A percentile compares a stretch with the other conserved stretches of the same genome.
These are phyloP conservation scores for Phytomonas serpens DNA, from an alignment of 208 protist genomes.

Conservation along the genomic window DNA sequence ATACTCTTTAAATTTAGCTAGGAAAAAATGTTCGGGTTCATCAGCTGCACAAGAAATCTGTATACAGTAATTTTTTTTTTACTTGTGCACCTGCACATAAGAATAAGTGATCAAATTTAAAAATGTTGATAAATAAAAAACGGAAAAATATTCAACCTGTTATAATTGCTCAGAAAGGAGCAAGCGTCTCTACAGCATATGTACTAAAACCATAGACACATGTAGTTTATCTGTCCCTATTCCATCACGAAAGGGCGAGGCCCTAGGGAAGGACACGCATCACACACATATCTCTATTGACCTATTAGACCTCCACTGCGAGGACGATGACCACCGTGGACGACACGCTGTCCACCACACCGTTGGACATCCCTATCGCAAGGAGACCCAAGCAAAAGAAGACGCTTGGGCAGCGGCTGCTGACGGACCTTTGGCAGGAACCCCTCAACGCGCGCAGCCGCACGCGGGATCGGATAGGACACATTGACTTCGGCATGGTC, in stretches of 20 bases:
- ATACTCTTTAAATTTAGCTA: not conserved
- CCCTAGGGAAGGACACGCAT: not conserved
- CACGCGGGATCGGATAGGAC: conserved; percentile 56
- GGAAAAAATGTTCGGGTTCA: not conserved
- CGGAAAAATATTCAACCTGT: not conserved
- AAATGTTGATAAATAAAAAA: not conserved
- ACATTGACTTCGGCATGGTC: conserved; percentile 87
- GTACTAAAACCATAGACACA: not conserved
- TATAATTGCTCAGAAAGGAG: not conserved
- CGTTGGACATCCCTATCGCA: not conserved
- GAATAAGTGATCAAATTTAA: not conserved
- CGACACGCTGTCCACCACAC: not conserved
- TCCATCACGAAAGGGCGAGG: not conserved
- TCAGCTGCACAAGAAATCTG: not conserved
- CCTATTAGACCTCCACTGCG: not conserved
- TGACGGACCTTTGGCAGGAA: conserved; percentile 73
- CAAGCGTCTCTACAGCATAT: not conserved
- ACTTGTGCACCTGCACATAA: not conserved
- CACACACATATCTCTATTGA: not conserved
- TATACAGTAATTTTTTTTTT: not conserved
- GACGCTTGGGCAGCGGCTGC: not conserved
- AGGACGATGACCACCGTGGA: not conserved
- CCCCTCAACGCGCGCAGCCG: conserved; percentile 66
- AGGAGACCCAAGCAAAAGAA: not conserved
- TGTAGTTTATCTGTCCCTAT: not conserved